Evolutionary conservation across 164 flowering plant genomes (phyloP), one percentile per base, ranked within the genome.

Genomic region (Tetrastigma voinierianum): DNA sequence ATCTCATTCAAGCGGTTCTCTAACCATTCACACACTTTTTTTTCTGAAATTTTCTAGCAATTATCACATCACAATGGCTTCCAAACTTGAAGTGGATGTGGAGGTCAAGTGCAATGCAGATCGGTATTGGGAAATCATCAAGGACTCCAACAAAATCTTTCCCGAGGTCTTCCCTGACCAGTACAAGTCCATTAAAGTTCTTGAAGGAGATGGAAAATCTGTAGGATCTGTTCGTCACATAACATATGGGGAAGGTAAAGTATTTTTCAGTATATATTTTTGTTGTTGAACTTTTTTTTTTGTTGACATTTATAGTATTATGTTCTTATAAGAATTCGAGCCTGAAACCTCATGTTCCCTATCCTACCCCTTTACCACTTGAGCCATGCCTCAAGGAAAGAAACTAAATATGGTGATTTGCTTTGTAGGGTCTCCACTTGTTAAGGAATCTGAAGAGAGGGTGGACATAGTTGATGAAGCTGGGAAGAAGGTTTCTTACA

Each of bases 151-250:
- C 51, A 70, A 44, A 44, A 59, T 88, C 57, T 90, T 88, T 70
- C 96, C 94, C 52, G 81, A 83, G 74, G 81, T 83, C 68, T 79
- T 86, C 74, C 86, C 94, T 70, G 66, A 85, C 10, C 79, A 77
- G 1, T 90, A 88, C 87, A 80, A 87, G 74, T 79, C 83, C 84
- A 83, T 90, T 66, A 80, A 87, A 55, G 75, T 87, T 2, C 65
- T 90, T 21, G 93, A 90, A 77, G 97, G 97, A 24, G 97, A 92
- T 66, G 97, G 96, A 43, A 82, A 81, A 65, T 61, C 80, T 16
- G 85, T 74, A 1, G 96, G 94, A 49, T 74, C 91, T 18, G 56
- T 87, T 57, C 82, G 87, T 44, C 80, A 77, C 68, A n/a, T 90
- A 49, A 77, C 67, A 9, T 92, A 76, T 46, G 74, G 70, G 1